Evolutionary conservation across 345 rosid genomes (phyloP), one percentile per base, ranked within the genome.

Genomic region (Raphanus raphanistrum): DNA sequence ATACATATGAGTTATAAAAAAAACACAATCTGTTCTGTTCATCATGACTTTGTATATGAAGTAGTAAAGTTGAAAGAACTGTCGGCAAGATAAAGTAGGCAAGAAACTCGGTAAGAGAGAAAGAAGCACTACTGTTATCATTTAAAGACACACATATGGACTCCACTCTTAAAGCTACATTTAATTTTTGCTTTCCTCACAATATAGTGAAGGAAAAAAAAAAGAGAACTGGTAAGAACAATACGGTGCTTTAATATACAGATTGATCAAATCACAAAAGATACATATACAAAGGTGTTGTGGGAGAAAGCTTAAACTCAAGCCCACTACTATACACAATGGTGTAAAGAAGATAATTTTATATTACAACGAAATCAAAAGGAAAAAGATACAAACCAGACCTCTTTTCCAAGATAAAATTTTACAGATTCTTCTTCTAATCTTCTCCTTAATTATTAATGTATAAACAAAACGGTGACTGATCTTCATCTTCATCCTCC

Each of bases 301-400:
- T 26, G 2, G 29, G 69, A 15, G 32, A 48, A n/a, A n/a, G 25
- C 52, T 59, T 29, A 9, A 6, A 3, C 6, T 61, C 62, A 45
- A 45, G 8, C 70, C 57, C 21, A 50, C 16, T 15, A 45, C 67
- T 45, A 68, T 61, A 69, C 38, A 61, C 66, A 77, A 17, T 31
- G 59, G 52, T 64, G 45, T n/a, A 25, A 71, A 48, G 5, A 66
- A 66, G 52, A 72, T 13, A 67, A 63, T 25, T 58, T 12, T 28
- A 64, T 66, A 50, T 73, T 79, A 79, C 74, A 72, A 73, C 8
- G 63, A 72, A 48, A n/a, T 35, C 68, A 48, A 11, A 50, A 45
- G 48, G 31, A 35, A 73, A 31, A 27, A 72, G 62, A 65, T 58
- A 59, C 55, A 78, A 70, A 77, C 66, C 8, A 71, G 64, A 21